phyloP scores from a whole-genome alignment of 2,329 filamentous ascomycete genomes.

The Verticillium tricorpus region DNA sequence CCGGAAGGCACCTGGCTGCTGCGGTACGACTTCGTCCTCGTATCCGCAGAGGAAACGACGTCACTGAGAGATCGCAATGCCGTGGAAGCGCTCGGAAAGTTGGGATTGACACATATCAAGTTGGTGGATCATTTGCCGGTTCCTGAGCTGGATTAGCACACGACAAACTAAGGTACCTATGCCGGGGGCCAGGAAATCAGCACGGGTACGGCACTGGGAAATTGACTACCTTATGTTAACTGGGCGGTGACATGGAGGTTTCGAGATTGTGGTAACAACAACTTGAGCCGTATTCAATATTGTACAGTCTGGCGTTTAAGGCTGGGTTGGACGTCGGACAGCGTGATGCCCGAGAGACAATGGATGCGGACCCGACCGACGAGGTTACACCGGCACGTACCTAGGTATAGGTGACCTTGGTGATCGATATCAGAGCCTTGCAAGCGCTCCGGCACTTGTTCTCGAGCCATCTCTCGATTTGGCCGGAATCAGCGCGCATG shows the following conservation, averaged over 20 bases:
- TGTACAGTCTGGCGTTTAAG: neutral
- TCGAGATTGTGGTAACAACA: neutral
- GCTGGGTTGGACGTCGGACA: neutral
- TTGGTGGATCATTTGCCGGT: conserved; percentile 73
- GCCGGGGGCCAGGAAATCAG: no score
- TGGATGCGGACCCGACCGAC: neutral
- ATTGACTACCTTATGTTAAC: neutral
- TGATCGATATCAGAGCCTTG: neutral
- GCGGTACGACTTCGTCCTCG: conserved; percentile 73
- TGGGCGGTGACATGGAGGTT: no score
- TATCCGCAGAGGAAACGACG: conserved; percentile 64
- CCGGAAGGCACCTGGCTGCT: conserved; percentile 59
- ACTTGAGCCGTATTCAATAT: conserved; percentile 15
- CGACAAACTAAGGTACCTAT: no score
- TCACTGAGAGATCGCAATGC: conserved; percentile 61
- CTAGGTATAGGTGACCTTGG: neutral
- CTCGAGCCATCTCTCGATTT: neutral
- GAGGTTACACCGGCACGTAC: neutral
- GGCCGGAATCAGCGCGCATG: neutral
- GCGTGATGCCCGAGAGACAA: neutral
- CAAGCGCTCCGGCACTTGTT: neutral
- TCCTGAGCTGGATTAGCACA: conserved; percentile 50
- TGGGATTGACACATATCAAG: conserved; percentile 62
- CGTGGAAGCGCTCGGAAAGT: conserved; percentile 58
- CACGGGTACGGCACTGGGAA: neutral